Conservation (phyloP, 2,329 filamentous ascomycete species). For the Ceratocystis destructans region DNA sequence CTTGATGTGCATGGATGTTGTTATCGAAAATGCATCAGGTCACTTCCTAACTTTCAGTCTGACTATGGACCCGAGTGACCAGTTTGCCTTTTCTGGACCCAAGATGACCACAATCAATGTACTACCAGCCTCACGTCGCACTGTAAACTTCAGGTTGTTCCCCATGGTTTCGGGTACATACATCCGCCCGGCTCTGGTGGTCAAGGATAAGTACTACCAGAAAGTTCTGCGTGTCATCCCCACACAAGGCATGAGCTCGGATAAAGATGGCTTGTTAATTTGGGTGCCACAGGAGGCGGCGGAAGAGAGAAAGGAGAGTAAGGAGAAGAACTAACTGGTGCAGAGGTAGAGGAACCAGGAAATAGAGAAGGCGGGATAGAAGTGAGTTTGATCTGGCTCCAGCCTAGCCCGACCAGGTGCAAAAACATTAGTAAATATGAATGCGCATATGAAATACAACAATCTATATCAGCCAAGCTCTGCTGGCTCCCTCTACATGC, state of each 20-base stretch:
- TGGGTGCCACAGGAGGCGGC: constrained; percentile 39
- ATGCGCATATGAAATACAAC: not conserved
- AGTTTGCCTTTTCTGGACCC: constrained; percentile 83
- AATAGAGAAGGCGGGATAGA: too few species aligned
- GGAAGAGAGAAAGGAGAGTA: constrained; percentile 21
- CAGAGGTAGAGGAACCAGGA: too few species aligned
- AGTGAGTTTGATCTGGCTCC: too few species aligned
- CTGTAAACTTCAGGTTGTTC: constrained; percentile 59
- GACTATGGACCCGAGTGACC: constrained; percentile 79
- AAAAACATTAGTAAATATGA: not conserved
- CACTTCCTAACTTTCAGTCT: constrained; percentile 92
- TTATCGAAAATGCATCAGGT: constrained; percentile 83
- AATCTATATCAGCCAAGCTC: not conserved
- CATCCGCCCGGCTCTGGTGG: constrained; percentile 58
- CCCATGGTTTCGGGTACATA: constrained; percentile 52
- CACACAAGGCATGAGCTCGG: constrained; percentile 55
- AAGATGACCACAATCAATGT: constrained; percentile 71
- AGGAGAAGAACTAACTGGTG: too few species aligned
- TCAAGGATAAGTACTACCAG: constrained; percentile 85
- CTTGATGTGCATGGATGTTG: constrained; percentile 40
- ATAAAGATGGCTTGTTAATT: constrained; percentile 49
- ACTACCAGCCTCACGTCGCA: constrained; percentile 64
- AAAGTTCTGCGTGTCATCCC: constrained; percentile 72
- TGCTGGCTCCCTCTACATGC: not conserved
- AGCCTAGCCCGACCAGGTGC: too few species aligned